Conservation (phyloP, 163 green algal genomes). For the Volvox carteri region DNA sequence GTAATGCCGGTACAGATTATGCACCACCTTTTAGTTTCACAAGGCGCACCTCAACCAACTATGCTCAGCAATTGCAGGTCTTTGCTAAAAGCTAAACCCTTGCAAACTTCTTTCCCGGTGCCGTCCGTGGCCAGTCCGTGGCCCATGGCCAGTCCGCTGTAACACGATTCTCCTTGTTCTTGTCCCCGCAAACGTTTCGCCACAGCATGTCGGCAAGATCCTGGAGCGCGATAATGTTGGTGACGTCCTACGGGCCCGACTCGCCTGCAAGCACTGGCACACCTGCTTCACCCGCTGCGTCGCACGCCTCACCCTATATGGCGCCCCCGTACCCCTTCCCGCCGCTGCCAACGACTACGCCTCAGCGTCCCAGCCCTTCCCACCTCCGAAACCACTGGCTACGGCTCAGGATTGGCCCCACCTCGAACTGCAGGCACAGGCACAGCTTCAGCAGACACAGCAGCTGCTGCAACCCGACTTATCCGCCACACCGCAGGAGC, state of each 20-base stretch:
- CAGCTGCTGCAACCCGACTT: no score
- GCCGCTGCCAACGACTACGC: no score
- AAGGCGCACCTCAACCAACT: no score
- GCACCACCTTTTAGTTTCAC: no score
- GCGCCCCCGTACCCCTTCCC: neutral
- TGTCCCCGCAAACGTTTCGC: neutral
- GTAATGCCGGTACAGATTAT: no score
- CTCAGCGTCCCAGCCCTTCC: no score
- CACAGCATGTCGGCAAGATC: neutral
- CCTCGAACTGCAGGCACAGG: no score
- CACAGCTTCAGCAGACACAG: no score
- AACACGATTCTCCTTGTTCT: neutral
- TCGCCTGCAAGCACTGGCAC: conserved; percentile 48
- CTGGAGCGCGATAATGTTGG: neutral
- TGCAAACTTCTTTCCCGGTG: neutral
- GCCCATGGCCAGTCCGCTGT: neutral
- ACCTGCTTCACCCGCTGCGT: conserved; percentile 21
- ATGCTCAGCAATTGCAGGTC: no score
- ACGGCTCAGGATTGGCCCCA: no score
- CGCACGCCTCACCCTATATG: neutral
- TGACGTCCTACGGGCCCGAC: conserved; percentile 18
- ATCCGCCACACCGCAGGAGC: no score
- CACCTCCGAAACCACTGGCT: no score
- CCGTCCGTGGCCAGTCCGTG: neutral
- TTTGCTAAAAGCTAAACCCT: neutral